Evolutionary conservation across 441 rosid species (phyloP), one percentile per base, ranked within the genome.

Genomic region (Dalechampia spathulata): DNA sequence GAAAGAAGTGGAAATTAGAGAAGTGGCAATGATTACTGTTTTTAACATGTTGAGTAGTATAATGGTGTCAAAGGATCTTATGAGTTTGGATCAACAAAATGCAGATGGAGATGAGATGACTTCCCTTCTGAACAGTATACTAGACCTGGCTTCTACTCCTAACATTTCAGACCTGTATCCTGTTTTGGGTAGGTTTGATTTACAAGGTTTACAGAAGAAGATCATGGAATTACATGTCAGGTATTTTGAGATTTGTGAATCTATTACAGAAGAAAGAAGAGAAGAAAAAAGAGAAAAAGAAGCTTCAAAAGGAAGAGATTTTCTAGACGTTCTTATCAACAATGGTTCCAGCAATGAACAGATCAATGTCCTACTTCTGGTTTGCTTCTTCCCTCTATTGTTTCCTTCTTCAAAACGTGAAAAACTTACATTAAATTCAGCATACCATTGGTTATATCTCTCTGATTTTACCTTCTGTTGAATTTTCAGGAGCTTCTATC

Each of bases 111-210:
- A 8, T 30, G n/a, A 61, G 32, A 47, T 71, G 59, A 60, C 52
- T 42, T 46, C 23, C 7, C 49, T 67, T n/a, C 40, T 73, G 15
- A 52, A 61, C 14, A 60, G 65, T 11, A 65, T 68, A 21, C 34
- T 3, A 30, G 34, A 30, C 34, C 26, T 71, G 50, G 66, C 63
- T 51, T 46, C 61, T 17, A 58, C 67, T 19, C 72, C 72, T 22
- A 77, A 77, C 49, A 58, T 77, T 2, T 73, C 76, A 5, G 82
- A 73, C 34, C 49, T 59, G 22, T 74, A 65, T 60, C 82, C 78
- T 1, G 34, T 71, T 7, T 50, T 77, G 21, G 58, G 71, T 7
- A 38, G 63, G 17, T 41, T 74, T 32, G 82, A 77, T 69, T 60
- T 71, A 6, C 77, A 71, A 60, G 68, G 77, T 22, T 52, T 73